Base-by-base conservation (phyloP, 2,329 filamentous ascomycete genomes). In the Colletotrichum phormii region DNA sequence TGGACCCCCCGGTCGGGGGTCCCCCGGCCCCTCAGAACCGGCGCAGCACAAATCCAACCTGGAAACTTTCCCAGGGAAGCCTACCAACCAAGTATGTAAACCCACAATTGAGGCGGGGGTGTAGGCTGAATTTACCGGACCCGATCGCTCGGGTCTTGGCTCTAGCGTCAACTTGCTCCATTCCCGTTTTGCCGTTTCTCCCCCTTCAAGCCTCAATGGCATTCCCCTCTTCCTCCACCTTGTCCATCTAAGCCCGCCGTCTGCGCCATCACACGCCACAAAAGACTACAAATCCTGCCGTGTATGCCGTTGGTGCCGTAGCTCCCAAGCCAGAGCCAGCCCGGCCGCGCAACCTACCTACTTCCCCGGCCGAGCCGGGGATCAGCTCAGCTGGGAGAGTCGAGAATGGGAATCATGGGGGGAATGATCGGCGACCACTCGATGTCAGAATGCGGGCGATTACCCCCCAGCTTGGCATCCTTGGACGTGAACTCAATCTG, bases 111-210 rank as follows among this genome's bases (percentile, higher is more conserved):
- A 18, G 29, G 49, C 46, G 61, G 61, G 22, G 29, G 9, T 29
- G 4, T 0, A 22, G 4, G 42, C 18, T 37, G 12, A 12, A 33
- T 0, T 15, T 35, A n/a, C 33, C 46, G 13, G 61, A 26, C 61
- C 61, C 49, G 61, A 64, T 54, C 49, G n/a, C 61, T 64, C 61
- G 61, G 61, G 29, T 64, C 61, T 64, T 64, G 61, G 61, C 61
- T 35, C 42, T 64, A 64, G 61, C 61, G 61, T 37, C 29, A 33
- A 33, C 33, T 35, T n/a, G n/a, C 51, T 26, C 51, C 51, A 49
- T n/a, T 49, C 42, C 15, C 15, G 42, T 4, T 42, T 42, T 8
- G 37, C 37, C 37, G 15, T 42, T 53, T 12, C 46, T 12, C 4
- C 15, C 7, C 53, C 53, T 6, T 29, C 22, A 29, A 18, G 1